Percentiles rank a stretch among this genome's conserved stretches.
phyloP scores from a whole-genome alignment of 208 protist genomes.

The Leishmania tarentolae region DNA sequence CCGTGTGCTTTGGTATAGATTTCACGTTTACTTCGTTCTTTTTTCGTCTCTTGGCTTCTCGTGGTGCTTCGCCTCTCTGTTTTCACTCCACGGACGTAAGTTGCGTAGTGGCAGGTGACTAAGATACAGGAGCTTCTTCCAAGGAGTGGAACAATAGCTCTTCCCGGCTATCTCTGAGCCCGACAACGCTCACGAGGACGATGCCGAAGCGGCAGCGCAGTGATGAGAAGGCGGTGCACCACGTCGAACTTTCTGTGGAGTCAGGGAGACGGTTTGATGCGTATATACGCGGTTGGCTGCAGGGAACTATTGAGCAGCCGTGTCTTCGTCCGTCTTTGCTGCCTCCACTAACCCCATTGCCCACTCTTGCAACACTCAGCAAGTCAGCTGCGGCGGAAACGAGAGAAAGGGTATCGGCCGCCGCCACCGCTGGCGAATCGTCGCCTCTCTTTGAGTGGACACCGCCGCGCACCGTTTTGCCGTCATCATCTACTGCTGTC shows the following conservation, averaged over 20 bases:
- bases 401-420: not conserved
- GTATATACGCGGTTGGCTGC: constrained; percentile 40
- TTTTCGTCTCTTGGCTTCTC: not conserved
- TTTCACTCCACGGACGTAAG: not conserved
- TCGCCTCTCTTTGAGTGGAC: not conserved
- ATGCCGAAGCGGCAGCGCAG: constrained; percentile 25
- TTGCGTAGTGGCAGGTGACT: not conserved
- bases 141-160: not conserved
- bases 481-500: constrained; percentile 46
- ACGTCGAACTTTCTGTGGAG: constrained; percentile 13
- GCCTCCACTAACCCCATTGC: constrained; percentile 17
- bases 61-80: not conserved
- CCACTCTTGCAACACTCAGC: not conserved
- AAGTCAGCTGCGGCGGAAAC: not conserved
- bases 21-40: not conserved
- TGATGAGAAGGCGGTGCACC: not conserved
- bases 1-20: not conserved
- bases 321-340: constrained; percentile 13
- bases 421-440: not conserved
- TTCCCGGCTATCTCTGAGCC: not conserved
- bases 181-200: not conserved
- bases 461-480: not conserved
- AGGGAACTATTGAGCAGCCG: constrained; percentile 1
- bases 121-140: not conserved
- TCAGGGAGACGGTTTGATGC: constrained; percentile 32